These are phyloP conservation scores for Erucastrum elatum DNA, from an alignment of 345 rosid genomes.

Conservation along the genomic window DNA sequence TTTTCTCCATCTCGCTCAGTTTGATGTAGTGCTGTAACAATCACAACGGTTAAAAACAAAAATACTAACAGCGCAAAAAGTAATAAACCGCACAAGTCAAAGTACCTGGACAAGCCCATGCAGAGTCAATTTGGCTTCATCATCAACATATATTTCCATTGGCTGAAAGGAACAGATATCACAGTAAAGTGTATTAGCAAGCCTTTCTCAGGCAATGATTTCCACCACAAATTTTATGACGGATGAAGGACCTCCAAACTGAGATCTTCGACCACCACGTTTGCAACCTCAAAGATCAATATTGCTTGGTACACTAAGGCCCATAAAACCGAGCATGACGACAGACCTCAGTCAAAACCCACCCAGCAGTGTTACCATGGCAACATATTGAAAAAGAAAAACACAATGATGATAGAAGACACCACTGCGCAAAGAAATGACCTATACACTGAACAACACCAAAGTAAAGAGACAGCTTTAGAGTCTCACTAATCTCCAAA, in stretches of 20 bases:
- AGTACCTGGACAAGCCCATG: slow-evolving; percentile 98
- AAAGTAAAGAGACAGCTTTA: background rate
- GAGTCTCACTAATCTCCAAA: background rate
- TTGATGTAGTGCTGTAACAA: slow-evolving; percentile 91
- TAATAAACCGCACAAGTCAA: background rate
- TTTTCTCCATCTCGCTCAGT: slow-evolving; percentile 90
- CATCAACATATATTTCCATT: slow-evolving; percentile 98
- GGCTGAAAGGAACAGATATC: slow-evolving; percentile 94
- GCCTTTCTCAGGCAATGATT: slow-evolving; percentile 61
- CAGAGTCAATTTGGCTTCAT: slow-evolving; percentile 97
- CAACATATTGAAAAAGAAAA: background rate
- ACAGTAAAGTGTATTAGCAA: slow-evolving; percentile 74
- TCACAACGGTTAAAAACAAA: background rate
- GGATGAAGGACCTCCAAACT: slow-evolving; percentile 54
- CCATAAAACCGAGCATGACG: background rate
- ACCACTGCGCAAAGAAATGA: background rate
- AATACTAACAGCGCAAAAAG: background rate
- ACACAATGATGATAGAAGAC: background rate
- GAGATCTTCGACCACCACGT: slow-evolving; percentile 53
- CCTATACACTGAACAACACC: background rate
- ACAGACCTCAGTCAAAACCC: slow-evolving; percentile 1
- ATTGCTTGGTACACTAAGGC: background rate
- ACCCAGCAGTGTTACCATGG: background rate
- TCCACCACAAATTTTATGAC: slow-evolving; percentile 64
- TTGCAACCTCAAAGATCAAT: slow-evolving; percentile 44